Evolutionary conservation across 208 protist species (phyloP), one percentile per base, ranked within the genome.

Genomic region (Acanthamoeba lenticulata): DNA sequence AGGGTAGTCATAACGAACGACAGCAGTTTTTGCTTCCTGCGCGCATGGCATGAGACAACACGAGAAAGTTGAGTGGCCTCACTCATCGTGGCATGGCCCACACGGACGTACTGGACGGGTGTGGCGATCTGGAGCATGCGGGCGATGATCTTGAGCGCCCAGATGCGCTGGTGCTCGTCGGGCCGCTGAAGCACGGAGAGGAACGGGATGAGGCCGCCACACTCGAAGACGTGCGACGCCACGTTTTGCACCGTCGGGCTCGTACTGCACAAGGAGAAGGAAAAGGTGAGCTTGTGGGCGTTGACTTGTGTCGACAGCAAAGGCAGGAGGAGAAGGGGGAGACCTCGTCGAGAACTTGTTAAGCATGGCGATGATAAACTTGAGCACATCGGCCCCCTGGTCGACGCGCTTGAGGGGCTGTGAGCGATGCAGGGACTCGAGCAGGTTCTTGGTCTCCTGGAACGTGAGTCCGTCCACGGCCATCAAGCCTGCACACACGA

Each of bases 151-250:
- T 92, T 92, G 29, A 92, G 86, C 13, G 86, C 27, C 79, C 79
- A 88, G 34, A 88, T 60, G 42, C 79, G 79, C 15, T 88, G 79
- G 19, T 88, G 42, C 34, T 88, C 79, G 47, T 88, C 79, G 1
- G 45, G n/a, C 5, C 79, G 42, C 47, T 88, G 45, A 1, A 49
- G 47, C 32, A 88, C 32, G 13, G 47, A 60, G 15, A 88, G 79
- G 79, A 88, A 88, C 9, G 79, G 79, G 17, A 88, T 40, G 17
- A 88, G 79, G 79, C 79, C 79, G 32, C 79, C 79, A n/a, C 79
- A 88, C 13, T 88, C 79, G 15, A 42, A 88, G 44, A 88, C 32
- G 15, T 88, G 79, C 24, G 47, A 49, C 11, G 45, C 47, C 79
- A 88, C 47, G 34, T 88, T 88, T 29, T 88, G 79, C 29, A 60